These are phyloP conservation scores for Mortierella sp. DNA, from an alignment of 371 early-diverging fungal genomes.

Conservation along the genomic window DNA sequence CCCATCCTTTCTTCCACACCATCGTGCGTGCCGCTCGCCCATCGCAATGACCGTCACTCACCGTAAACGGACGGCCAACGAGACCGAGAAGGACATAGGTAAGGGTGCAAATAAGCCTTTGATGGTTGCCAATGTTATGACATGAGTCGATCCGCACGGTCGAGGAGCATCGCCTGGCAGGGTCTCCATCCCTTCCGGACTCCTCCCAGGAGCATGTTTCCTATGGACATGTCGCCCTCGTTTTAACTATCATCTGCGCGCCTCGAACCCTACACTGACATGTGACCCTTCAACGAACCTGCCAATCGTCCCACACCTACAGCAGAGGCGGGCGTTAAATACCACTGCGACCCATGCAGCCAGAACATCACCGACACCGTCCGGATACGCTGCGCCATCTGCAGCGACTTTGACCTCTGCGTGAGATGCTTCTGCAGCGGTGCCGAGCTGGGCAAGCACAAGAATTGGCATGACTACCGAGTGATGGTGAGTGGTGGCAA, in stretches of 20 bases:
- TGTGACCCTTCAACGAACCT: constrained; percentile 20
- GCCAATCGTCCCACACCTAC: not conserved
- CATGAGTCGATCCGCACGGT: constrained; percentile 23
- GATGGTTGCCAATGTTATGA: constrained; percentile 3
- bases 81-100: constrained; percentile 54
- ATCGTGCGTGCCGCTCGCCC: not conserved
- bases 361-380: constrained; percentile 90
- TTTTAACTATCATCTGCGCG: not conserved
- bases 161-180: constrained; percentile 1
- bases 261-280: constrained; percentile 8
- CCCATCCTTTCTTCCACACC: not conserved
- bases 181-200: not conserved
- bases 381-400: constrained; percentile 91
- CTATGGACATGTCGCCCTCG: constrained; percentile 17
- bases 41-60: constrained; percentile 53
- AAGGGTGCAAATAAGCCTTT: constrained; percentile 1
- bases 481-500: constrained; percentile 71
- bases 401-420: constrained; percentile 96
- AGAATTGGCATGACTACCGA: constrained; percentile 87
- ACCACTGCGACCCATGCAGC: constrained; percentile 93
- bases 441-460: constrained; percentile 85
- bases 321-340: constrained; percentile 61
- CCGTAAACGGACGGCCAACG: constrained; percentile 51
- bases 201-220: not conserved
- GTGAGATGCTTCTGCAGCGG: constrained; percentile 93